These are phyloP conservation scores for Haplosporangium gracile DNA, from an alignment of 192 early-diverging fungal genomes.

Conservation along the genomic window DNA sequence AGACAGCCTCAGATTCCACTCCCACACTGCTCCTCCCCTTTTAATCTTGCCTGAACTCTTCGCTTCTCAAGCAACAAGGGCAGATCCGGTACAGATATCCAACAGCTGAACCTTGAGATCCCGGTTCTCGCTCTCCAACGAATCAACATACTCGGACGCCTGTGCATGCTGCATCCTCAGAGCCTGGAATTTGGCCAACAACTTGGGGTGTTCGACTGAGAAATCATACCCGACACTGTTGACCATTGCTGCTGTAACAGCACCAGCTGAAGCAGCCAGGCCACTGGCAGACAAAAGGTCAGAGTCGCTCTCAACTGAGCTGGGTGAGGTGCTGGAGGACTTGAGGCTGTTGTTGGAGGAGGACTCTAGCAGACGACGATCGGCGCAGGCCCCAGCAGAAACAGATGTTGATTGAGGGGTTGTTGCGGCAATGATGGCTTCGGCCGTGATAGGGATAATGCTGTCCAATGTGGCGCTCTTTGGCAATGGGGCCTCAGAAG, in stretches of 20 bases:
- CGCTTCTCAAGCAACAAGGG: not conserved
- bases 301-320: not conserved
- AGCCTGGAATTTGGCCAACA: conserved; percentile 43
- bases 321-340: conserved; percentile 8
- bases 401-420: conserved; percentile 7
- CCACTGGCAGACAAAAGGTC: not conserved
- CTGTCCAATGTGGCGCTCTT: conserved; percentile 12
- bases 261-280: not conserved
- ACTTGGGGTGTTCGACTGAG: conserved; percentile 37
- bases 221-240: conserved; percentile 51
- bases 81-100: conserved; percentile 18
- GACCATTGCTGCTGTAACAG: not conserved
- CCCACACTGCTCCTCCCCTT: not conserved
- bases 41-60: not conserved
- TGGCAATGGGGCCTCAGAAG: not conserved
- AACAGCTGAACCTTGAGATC: conserved; percentile 46
- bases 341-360: conserved; percentile 14
- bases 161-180: conserved; percentile 44
- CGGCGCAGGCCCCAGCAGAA: not conserved
- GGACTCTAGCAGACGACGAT: not conserved
- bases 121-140: conserved; percentile 42
- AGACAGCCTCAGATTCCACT: not conserved
- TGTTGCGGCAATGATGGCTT: conserved; percentile 28
- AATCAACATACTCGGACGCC: conserved; percentile 48
- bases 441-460: conserved; percentile 29